These are phyloP conservation scores for Monilinia laxa DNA, from an alignment of 2,329 filamentous ascomycete species.

Conservation along the genomic window DNA sequence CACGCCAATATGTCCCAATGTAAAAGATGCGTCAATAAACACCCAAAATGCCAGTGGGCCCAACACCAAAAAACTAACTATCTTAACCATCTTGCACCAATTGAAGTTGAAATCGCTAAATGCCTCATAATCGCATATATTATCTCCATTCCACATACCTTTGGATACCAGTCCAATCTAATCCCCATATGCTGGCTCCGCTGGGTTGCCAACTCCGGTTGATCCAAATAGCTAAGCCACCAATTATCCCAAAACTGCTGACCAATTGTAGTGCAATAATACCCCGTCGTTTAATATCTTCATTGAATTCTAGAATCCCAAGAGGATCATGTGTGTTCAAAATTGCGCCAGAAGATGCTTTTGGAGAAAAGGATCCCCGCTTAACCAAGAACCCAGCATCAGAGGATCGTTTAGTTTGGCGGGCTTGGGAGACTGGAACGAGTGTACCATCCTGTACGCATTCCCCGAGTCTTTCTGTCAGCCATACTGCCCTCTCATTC, in stretches of 20 bases:
- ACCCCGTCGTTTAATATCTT: conserved; percentile 62
- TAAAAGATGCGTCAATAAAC: conserved; percentile 18
- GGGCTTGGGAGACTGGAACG: conserved; percentile 48
- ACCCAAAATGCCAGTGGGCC: conserved; percentile 14
- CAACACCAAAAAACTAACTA: neutral
- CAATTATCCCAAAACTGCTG: conserved; percentile 71
- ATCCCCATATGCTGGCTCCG: conserved; percentile 25
- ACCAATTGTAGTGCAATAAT: conserved; percentile 71
- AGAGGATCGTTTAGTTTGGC: conserved; percentile 25
- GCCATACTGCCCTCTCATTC: conserved; percentile 66
- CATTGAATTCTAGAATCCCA: conserved; percentile 69
- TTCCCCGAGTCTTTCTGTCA: conserved; percentile 64
- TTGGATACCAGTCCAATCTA: conserved; percentile 32
- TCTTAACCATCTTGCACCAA: conserved; percentile 4
- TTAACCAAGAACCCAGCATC: conserved; percentile 31
- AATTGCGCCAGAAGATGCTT: conserved; percentile 17
- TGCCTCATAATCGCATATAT: neutral
- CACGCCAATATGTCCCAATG: conserved; percentile 6
- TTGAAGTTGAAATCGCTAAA: conserved; percentile 13
- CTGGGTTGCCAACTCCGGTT: conserved; percentile 21
- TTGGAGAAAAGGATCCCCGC: conserved; percentile 27
- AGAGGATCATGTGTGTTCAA: conserved; percentile 65
- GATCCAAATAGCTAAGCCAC: conserved; percentile 68
- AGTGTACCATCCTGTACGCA: conserved; percentile 65
- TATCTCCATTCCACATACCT: conserved; percentile 29